A percentile compares a stretch with the other conserved stretches of the same genome.
Evolutionary conservation across 305 asterid species (phyloP).

Genomic region (Petunia hybrid): DNA sequence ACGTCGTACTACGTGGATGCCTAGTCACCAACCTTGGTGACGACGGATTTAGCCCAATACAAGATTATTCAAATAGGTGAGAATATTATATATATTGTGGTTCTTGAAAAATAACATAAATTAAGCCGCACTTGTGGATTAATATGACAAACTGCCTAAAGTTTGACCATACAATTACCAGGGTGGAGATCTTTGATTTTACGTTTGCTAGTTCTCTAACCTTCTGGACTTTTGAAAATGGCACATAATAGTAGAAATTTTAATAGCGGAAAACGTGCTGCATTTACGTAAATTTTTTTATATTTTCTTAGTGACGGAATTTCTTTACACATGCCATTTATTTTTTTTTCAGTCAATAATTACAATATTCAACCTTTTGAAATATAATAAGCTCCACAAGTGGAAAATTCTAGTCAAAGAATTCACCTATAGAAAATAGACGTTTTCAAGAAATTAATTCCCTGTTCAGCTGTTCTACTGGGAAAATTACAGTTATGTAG

Average conservation of each 20-base stretch:
- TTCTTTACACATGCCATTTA: not conserved
- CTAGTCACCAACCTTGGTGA: too few species aligned
- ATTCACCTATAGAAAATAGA: not conserved
- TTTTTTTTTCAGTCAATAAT: constrained; percentile 10
- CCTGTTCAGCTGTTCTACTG: not conserved
- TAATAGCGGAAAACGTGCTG: not conserved
- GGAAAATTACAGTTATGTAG: not conserved
- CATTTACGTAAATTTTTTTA: not conserved
- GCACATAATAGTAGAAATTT: not conserved
- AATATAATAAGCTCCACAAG: not conserved
- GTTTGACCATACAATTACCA: not conserved
- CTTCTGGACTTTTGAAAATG: not conserved
- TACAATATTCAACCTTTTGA: not conserved
- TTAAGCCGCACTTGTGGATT: too few species aligned
- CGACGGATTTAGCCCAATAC: too few species aligned
- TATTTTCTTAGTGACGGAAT: not conserved
- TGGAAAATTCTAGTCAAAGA: constrained; percentile 19
- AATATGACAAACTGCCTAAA: not conserved
- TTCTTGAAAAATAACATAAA: too few species aligned
- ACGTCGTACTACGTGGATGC: too few species aligned
- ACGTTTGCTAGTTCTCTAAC: not conserved
- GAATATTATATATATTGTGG: too few species aligned
- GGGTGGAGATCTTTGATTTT: too few species aligned
- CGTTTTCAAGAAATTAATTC: not conserved
- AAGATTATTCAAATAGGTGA: too few species aligned